A percentile compares a stretch with the other conserved stretches of the same genome.
These are phyloP conservation scores for Entamoeba invadens DNA, from an alignment of 208 protist genomes.

Conservation along the genomic window DNA sequence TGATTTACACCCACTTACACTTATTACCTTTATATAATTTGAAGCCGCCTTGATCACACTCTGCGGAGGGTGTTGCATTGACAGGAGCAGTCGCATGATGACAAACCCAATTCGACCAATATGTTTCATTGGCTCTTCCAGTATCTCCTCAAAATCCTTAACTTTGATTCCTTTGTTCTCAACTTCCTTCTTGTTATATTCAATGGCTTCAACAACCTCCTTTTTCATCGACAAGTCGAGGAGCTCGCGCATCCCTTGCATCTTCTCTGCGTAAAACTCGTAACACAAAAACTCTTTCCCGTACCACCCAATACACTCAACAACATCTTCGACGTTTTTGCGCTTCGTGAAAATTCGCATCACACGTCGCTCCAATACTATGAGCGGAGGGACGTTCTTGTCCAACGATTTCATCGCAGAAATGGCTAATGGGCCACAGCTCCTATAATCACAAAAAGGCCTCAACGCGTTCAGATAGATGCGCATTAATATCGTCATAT, in stretches of 20 bases:
- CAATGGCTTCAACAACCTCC: not conserved
- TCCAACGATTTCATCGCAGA: not conserved
- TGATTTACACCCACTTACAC: not conserved
- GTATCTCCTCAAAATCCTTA: not conserved
- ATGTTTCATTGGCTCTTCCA: not conserved
- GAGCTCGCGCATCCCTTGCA: not conserved
- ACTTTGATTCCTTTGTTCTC: not conserved
- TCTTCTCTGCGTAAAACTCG: not conserved
- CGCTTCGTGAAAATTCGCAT: not conserved
- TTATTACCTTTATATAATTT: not conserved
- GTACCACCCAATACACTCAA: not conserved
- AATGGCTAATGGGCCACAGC: not conserved
- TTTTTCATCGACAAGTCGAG: not conserved
- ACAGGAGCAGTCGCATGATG: not conserved
- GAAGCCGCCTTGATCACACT: not conserved
- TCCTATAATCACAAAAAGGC: not conserved
- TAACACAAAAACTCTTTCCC: not conserved
- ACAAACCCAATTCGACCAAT: not conserved
- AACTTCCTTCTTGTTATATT: not conserved
- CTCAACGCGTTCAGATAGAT: not conserved
- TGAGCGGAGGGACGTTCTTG: not conserved
- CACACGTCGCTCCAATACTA: not conserved
- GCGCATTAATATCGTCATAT: not conserved
- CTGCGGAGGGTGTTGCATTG: not conserved
- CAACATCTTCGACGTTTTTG: not conserved